Evolutionary conservation across 768 basidiomycete genomes (phyloP).

Genomic region (Tricholoma sp.): DNA sequence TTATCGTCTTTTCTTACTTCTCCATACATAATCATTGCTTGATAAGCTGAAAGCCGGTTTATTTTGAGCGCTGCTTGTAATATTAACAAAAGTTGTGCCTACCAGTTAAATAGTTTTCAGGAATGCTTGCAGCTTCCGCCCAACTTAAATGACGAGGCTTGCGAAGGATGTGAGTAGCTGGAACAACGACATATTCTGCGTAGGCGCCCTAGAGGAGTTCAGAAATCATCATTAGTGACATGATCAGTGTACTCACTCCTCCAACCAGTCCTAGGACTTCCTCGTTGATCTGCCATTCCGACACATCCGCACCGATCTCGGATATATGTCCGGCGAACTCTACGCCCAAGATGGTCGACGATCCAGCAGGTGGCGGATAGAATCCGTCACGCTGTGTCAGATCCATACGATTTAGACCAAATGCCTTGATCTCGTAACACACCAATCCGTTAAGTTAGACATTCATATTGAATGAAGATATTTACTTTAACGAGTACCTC

Average conservation of each 20-base stretch:
- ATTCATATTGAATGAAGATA: neutral
- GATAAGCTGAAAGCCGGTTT: constrained; percentile 31
- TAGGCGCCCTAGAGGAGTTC: constrained; percentile 68
- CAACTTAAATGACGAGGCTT: constrained; percentile 78
- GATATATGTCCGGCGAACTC: constrained; percentile 76
- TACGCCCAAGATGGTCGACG: constrained; percentile 74
- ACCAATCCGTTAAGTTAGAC: neutral
- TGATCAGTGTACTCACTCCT: constrained; percentile 49
- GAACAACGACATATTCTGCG: constrained; percentile 76
- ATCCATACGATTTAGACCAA: constrained; percentile 91
- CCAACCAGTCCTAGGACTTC: constrained; percentile 76
- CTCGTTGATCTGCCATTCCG: constrained; percentile 56
- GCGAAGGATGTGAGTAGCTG: constrained; percentile 58
- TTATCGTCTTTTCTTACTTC: constrained; percentile 65
- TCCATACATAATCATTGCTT: constrained; percentile 55
- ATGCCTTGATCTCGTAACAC: constrained; percentile 58
- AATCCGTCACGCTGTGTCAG: constrained; percentile 61
- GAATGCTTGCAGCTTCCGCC: constrained; percentile 82
- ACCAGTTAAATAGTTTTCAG: constrained; percentile 89
- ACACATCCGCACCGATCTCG: constrained; percentile 45
- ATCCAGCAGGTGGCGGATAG: constrained; percentile 79
- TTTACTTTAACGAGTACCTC: constrained; percentile 80
- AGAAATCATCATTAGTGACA: neutral
- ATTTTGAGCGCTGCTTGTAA: neutral
- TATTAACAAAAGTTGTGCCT: neutral